A percentile compares a stretch with the other conserved stretches of the same genome.
Conservation (phyloP, 139 green algal genomes). For the Trebouxia sp. region DNA sequence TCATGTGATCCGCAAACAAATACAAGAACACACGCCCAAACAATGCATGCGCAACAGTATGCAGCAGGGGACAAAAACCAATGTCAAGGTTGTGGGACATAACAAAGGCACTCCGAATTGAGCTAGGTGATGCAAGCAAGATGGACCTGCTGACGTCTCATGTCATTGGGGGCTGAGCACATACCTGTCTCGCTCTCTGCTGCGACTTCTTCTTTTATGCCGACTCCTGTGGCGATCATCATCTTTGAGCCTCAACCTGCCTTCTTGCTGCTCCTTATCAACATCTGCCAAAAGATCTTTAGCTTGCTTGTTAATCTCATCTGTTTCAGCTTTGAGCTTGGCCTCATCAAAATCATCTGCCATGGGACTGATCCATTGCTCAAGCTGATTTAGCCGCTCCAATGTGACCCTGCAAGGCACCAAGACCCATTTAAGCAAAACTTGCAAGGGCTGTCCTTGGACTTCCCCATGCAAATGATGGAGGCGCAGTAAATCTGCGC, state of each 20-base stretch:
- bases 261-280: conserved; percentile 29
- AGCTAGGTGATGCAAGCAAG: too few relatives aligned
- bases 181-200: conserved; percentile 32
- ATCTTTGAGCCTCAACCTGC: conserved; percentile 5
- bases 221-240: conserved; percentile 22
- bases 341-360: conserved; percentile 82
- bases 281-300: conserved; percentile 30
- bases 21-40: too few relatives aligned
- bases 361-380: conserved; percentile 71
- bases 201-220: conserved; percentile 12
- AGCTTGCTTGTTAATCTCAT: background rate
- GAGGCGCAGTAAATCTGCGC: background rate
- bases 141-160: too few relatives aligned
- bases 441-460: background rate
- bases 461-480: background rate
- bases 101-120: too few relatives aligned
- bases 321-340: conserved; percentile 25
- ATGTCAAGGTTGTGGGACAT: too few relatives aligned
- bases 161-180: background rate
- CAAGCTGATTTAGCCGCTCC: conserved; percentile 66
- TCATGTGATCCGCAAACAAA: too few relatives aligned
- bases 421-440: too few relatives aligned
- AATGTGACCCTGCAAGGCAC: conserved; percentile 65
- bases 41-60: too few relatives aligned
- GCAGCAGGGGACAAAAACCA: too few relatives aligned